Conservation (phyloP, 78 protist genomes). For the Monosiga brevicollis region DNA sequence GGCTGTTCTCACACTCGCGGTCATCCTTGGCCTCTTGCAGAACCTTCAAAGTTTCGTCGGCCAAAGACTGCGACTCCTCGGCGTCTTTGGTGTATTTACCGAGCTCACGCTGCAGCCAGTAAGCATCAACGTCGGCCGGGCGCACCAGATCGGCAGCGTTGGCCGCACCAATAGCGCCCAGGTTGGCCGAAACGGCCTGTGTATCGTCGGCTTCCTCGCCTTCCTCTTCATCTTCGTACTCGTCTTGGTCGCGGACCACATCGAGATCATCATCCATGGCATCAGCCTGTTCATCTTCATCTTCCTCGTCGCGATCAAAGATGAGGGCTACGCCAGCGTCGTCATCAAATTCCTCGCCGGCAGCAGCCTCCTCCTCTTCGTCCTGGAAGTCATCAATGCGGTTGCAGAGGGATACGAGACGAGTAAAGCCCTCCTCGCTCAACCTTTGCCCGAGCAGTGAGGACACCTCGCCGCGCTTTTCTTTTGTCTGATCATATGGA, state of each 20-base stretch:
- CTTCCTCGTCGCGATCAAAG: conserved; percentile 63
- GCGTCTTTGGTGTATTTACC: conserved; percentile 37
- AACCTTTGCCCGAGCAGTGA: conserved; percentile 18
- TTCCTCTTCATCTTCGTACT: conserved; percentile 24
- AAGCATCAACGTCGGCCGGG: conserved; percentile 50
- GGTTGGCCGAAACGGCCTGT: neutral
- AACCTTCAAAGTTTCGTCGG: conserved; percentile 38
- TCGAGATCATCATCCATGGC: conserved; percentile 32
- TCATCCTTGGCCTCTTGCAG: conserved; percentile 16
- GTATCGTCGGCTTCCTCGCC: conserved; percentile 2
- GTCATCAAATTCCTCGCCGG: conserved; percentile 45
- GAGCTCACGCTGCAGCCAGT: conserved; percentile 68
- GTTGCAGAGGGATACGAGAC: conserved; percentile 35
- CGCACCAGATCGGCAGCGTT: neutral
- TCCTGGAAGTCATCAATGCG: conserved; percentile 60
- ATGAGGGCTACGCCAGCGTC: conserved; percentile 74
- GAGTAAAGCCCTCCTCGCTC: conserved; percentile 35
- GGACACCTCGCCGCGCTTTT: conserved; percentile 34
- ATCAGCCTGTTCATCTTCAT: conserved; percentile 1
- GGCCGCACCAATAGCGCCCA: neutral
- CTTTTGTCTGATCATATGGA: conserved; percentile 14
- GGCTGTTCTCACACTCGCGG: conserved; percentile 64
- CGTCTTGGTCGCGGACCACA: conserved; percentile 10
- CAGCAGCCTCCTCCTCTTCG: neutral
- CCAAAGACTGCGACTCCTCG: conserved; percentile 26